phyloP scores from a whole-genome alignment of 2,329 filamentous ascomycete genomes.

The Exophiala xenobiotica region DNA sequence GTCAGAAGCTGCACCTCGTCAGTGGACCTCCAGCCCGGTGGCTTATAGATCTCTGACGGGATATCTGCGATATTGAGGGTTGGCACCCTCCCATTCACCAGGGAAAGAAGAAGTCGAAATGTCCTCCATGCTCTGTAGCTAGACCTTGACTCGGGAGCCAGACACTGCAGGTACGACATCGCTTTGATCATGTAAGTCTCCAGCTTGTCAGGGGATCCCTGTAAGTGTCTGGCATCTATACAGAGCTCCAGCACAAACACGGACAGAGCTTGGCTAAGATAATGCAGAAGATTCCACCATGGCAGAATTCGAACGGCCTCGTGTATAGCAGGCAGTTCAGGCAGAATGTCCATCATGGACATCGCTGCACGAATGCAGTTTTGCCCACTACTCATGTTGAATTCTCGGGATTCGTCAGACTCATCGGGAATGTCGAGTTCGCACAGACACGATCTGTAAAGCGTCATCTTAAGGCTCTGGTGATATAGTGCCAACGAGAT shows the following conservation, averaged over 20 bases:
- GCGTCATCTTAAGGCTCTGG: neutral
- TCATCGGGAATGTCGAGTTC: neutral
- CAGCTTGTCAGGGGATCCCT: neutral
- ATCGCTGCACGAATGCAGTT: neutral
- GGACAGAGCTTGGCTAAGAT: constrained; percentile 2
- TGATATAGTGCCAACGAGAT: neutral
- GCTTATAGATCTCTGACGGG: neutral
- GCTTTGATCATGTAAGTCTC: neutral
- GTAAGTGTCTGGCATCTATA: neutral
- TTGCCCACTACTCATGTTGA: neutral
- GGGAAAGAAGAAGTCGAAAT: neutral
- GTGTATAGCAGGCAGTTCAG: neutral
- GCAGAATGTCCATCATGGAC: neutral
- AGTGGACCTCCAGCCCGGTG: neutral
- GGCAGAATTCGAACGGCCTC: neutral
- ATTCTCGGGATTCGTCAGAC: neutral
- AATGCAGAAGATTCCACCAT: constrained; percentile 3
- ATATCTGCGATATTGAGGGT: neutral
- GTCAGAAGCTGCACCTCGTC: neutral
- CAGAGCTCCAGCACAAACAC: constrained; percentile 3
- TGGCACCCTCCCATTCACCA: neutral
- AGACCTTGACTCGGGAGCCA: neutral
- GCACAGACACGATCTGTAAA: constrained; percentile 4
- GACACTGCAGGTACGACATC: constrained; percentile 2
- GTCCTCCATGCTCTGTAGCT: constrained; percentile 1